Base-by-base conservation (phyloP, 345 rosid genomes). In the Microcos paniculata region DNA sequence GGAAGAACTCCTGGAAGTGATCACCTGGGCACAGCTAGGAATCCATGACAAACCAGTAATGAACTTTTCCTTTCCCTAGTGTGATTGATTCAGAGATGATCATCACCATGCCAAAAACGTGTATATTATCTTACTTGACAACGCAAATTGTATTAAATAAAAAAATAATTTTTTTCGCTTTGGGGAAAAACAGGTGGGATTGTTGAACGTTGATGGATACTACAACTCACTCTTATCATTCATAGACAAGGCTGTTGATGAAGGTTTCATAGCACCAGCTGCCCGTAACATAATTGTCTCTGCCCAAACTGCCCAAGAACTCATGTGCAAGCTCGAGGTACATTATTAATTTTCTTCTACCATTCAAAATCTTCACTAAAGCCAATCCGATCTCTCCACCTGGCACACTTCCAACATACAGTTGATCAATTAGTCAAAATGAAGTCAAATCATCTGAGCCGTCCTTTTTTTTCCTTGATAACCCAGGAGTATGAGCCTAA, bases 211-310 rank as follows among this genome's bases (percentile, higher is more conserved):
- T 21, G 97, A 90, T 79, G 92, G 97, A 0, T 90, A 86, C 75
- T 91, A 91, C 85, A 85, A 91, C 70, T 88, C 92, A 2, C 84
- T 91, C 4, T 74, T 91, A 55, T 84, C 89, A 4, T 91, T 91
- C 88, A 87, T 90, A 75, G 97, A 88, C 86, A 90, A 91, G 75
- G 97, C 97, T 6, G 94, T 91, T 0, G 97, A 90, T 13, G 97
- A 91, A 85, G 97, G 97, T 4, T 90, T 91, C 85, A 69, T 91
- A 58, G 76, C 88, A 10, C 90, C 92, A 40, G 82, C 94, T 64
- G 97, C 94, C 69, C 91, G 91, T 26, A 84, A 86, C 83, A 91
- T 91, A 28, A 86, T 92, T 78, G 88, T 92, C 19, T 90, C 94
- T 65, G 91, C 96, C 82, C 91, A 78, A 49, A 85, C 90, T 75